Evolutionary conservation across 2,329 filamentous ascomycete genomes (phyloP).

Genomic region (Nectriaceae sp.): DNA sequence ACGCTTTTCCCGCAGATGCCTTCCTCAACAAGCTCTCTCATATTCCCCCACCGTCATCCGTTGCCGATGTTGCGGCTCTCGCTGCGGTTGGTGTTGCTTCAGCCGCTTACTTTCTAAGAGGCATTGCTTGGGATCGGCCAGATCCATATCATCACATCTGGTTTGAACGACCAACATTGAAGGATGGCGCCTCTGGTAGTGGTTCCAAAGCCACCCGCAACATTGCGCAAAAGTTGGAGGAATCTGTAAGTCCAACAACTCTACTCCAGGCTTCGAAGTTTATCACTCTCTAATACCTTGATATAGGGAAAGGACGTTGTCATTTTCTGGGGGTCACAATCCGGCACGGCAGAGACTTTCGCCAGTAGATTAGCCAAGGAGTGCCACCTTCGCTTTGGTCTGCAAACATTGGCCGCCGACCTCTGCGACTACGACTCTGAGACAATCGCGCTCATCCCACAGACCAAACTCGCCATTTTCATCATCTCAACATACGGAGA

Average conservation of each 20-base stretch:
- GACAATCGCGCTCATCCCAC: slow-evolving; percentile 31
- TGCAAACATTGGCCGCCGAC: slow-evolving; percentile 80
- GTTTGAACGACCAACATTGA: slow-evolving; percentile 49
- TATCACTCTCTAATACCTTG: not conserved
- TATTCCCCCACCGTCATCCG: slow-evolving; percentile 21
- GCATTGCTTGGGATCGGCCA: slow-evolving; percentile 48
- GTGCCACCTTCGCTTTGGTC: slow-evolving; percentile 80
- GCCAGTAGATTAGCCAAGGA: slow-evolving; percentile 87
- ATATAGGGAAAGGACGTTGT: slow-evolving; percentile 75
- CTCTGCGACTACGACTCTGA: slow-evolving; percentile 49
- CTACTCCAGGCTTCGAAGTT: too few species aligned
- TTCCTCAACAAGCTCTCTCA: slow-evolving; percentile 16
- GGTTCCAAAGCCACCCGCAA: slow-evolving; percentile 43
- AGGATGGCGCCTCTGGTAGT: slow-evolving; percentile 8
- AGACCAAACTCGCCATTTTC: slow-evolving; percentile 35
- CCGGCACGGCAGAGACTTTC: slow-evolving; percentile 92
- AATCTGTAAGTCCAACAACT: slow-evolving; percentile 31
- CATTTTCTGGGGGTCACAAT: slow-evolving; percentile 93
- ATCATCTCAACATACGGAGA: slow-evolving; percentile 43
- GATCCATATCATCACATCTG: slow-evolving; percentile 50
- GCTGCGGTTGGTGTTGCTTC: slow-evolving; percentile 23
- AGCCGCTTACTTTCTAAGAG: slow-evolving; percentile 42
- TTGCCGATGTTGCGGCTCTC: slow-evolving; percentile 27
- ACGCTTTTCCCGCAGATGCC: slow-evolving; percentile 20
- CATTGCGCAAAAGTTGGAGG: slow-evolving; percentile 40